Conservation (phyloP, 805 yeast species). For the Suhomyces tanzawaensis region DNA sequence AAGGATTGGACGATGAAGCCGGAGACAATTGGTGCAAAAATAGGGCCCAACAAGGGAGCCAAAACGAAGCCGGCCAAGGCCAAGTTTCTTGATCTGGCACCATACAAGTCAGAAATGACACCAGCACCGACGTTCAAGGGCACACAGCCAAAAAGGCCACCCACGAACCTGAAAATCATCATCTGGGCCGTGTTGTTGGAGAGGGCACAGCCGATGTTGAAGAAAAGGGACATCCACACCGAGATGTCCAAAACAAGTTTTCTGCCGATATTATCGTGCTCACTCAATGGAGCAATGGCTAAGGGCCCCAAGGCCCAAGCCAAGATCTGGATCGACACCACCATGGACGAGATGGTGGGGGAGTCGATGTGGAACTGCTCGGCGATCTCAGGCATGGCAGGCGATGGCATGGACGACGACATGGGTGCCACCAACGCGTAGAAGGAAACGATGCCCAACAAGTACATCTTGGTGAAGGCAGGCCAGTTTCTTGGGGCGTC, state of each 20-base stretch:
- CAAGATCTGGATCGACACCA: constrained; percentile 63
- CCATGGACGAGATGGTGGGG: constrained; percentile 46
- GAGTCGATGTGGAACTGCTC: constrained; percentile 41
- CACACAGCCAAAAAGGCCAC: constrained; percentile 67
- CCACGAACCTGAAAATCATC: constrained; percentile 56
- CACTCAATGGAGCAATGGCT: constrained; percentile 65
- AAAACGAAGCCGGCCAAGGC: constrained; percentile 60
- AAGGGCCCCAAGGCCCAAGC: constrained; percentile 71
- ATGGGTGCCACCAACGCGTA: constrained; percentile 61
- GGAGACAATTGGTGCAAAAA: constrained; percentile 57
- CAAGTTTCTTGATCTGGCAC: constrained; percentile 47
- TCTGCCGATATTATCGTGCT: constrained; percentile 56
- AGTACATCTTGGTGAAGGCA: constrained; percentile 35
- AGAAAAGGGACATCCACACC: constrained; percentile 46
- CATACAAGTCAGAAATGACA: constrained; percentile 59
- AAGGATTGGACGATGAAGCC: constrained; percentile 53
- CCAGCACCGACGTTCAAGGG: constrained; percentile 73
- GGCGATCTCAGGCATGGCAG: constrained; percentile 53
- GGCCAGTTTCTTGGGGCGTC: constrained; percentile 63
- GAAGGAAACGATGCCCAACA: constrained; percentile 47
- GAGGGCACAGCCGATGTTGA: constrained; percentile 62
- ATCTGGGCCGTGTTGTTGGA: constrained; percentile 58
- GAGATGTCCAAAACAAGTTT: constrained; percentile 52
- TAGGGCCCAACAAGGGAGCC: constrained; percentile 69
- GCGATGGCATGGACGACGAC: constrained; percentile 61